phyloP scores from a whole-genome alignment of 2,329 filamentous ascomycete genomes.

The Colletotrichum orchidophilum region DNA sequence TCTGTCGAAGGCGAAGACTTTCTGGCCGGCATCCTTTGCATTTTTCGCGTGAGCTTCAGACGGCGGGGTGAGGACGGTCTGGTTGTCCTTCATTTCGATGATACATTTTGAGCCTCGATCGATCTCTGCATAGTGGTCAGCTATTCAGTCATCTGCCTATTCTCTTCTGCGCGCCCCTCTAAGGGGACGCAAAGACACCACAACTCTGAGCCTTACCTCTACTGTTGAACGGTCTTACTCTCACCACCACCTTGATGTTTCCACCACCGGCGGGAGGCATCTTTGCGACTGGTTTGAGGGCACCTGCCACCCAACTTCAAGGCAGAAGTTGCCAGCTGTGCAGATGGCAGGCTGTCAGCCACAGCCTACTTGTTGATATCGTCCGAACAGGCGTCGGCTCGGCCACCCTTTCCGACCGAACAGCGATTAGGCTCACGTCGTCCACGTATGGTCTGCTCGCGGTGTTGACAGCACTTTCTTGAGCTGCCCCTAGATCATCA shows the following conservation, averaged over 20 bases:
- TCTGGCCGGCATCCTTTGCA: constrained; percentile 75
- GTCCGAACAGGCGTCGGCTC: neutral
- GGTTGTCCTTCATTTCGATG: constrained; percentile 92
- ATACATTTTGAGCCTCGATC: constrained; percentile 96
- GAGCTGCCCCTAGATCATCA: constrained; percentile 3
- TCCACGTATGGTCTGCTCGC: neutral
- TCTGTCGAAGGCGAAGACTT: constrained; percentile 93
- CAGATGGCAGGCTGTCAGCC: constrained; percentile 19
- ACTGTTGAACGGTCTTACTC: constrained; percentile 93
- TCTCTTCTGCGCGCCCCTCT: neutral
- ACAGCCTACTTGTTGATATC: neutral
- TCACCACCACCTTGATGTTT: constrained; percentile 99
- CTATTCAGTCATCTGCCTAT: neutral
- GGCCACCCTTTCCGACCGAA: neutral
- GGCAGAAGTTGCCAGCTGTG: constrained; percentile 17
- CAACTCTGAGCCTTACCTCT: constrained; percentile 70
- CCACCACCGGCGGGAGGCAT: constrained; percentile 82
- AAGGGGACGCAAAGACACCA: neutral
- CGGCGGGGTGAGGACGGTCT: constrained; percentile 86
- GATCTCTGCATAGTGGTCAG: constrained; percentile 69
- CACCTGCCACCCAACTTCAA: constrained; percentile 31
- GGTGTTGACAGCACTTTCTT: constrained; percentile 5
- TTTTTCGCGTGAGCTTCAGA: constrained; percentile 69
- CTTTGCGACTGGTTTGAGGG: constrained; percentile 31
- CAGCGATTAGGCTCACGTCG: neutral